These are phyloP conservation scores for Thelonectria rubi DNA, from an alignment of 2,329 filamentous ascomycete genomes.

Conservation along the genomic window DNA sequence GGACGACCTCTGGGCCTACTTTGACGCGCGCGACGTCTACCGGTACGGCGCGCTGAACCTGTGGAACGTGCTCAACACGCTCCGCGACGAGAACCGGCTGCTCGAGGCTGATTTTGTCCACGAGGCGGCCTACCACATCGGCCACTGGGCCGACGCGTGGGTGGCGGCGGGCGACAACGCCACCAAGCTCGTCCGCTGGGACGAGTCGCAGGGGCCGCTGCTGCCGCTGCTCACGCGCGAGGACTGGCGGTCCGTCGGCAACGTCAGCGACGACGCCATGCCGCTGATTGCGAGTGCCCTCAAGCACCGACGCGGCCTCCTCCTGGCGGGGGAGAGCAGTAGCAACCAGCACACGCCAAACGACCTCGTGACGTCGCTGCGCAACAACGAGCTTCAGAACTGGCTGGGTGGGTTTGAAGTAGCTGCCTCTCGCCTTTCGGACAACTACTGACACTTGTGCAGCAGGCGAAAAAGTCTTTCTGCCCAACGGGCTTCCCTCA, in stretches of 20 bases:
- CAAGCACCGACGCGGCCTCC: conserved; percentile 42
- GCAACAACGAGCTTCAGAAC: conserved; percentile 43
- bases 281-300: conserved; percentile 47
- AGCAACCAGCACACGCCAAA: conserved; percentile 30
- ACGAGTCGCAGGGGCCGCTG: conserved; percentile 38
- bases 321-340: conserved; percentile 32
- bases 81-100: conserved; percentile 52
- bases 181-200: conserved; percentile 46
- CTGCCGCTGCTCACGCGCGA: conserved; percentile 39
- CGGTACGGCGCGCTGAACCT: conserved; percentile 58
- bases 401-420: conserved; percentile 48
- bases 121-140: conserved; percentile 42
- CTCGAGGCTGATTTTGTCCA: conserved; percentile 42
- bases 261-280: conserved; percentile 43
- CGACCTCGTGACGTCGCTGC: conserved; percentile 42
- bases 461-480: conserved; percentile 45
- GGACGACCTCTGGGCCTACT: conserved; percentile 58
- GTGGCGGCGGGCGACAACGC: conserved; percentile 42
- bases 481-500: conserved; percentile 43
- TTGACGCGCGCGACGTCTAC: conserved; percentile 59
- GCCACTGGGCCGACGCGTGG: conserved; percentile 52
- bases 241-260: conserved; percentile 44
- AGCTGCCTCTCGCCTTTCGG: neutral
- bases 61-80: conserved; percentile 55
- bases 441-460: conserved; percentile 26